Conservation (phyloP, 306 rosid species). For the Prinsepia uniflora region DNA sequence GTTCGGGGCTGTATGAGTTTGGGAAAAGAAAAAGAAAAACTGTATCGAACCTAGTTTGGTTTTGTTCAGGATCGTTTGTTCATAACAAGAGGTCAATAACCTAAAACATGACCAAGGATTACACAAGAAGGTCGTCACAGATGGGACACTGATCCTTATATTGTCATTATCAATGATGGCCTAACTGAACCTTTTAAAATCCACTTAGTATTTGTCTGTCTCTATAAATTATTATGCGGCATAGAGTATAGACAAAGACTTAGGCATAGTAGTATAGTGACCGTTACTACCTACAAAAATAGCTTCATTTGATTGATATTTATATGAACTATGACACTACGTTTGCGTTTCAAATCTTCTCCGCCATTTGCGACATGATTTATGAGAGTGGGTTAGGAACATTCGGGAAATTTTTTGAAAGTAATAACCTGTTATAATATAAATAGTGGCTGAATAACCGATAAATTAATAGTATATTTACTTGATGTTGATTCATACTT, state of each 20-base stretch:
- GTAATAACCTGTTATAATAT: no score
- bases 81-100: no score
- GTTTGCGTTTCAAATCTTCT: conserved; percentile 12
- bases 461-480: no score
- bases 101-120: neutral
- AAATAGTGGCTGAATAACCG: no score
- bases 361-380: conserved; percentile 46
- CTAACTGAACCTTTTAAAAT: neutral
- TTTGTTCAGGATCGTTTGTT: no score
- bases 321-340: neutral
- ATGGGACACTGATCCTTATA: neutral
- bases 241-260: no score
- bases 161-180: neutral
- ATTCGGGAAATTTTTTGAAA: no score
- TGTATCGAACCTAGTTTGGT: no score
- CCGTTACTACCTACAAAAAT: conserved; percentile 12
- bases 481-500: no score
- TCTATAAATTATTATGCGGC: neutral
- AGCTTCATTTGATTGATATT: conserved; percentile 12
- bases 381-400: neutral
- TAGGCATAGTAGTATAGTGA: no score
- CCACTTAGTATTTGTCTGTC: conserved; percentile 7
- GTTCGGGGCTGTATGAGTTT: no score
- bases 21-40: no score
- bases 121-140: neutral